Conservation (phyloP, 306 rosid genomes). For the Citrullus colocynthis region DNA sequence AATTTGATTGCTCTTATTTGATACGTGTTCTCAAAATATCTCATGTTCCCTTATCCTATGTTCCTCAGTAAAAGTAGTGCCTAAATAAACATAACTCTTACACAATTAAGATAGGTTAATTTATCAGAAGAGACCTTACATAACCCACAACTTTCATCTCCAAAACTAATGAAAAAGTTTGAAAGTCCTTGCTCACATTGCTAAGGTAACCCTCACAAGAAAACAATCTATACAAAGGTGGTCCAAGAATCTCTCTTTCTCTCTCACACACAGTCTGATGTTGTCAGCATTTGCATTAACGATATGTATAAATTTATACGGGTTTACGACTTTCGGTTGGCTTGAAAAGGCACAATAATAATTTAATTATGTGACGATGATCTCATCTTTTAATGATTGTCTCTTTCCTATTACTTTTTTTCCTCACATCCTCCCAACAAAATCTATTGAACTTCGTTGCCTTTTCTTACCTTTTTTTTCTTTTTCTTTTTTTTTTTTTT, state of each 20-base stretch:
- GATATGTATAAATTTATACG: not conserved
- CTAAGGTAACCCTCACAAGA: not conserved
- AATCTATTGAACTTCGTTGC: not conserved
- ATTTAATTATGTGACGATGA: not conserved
- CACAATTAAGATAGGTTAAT: too few relatives aligned
- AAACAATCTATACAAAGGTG: not conserved
- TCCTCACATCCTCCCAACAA: not conserved
- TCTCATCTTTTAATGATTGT: conserved; percentile 7
- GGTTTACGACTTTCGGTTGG: not conserved
- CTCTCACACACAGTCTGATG: not conserved
- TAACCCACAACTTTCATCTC: too few relatives aligned
- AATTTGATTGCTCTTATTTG: too few relatives aligned
- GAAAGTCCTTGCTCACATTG: not conserved
- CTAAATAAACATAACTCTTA: too few relatives aligned
- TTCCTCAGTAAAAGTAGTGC: too few relatives aligned
- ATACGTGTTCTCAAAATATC: too few relatives aligned
- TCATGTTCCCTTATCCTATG: too few relatives aligned
- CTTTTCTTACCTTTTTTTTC: not conserved
- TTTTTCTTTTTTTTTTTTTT: not conserved
- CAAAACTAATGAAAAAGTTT: not conserved
- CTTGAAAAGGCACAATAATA: conserved; percentile 4
- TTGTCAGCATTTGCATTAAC: not conserved
- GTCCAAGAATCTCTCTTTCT: not conserved
- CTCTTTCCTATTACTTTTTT: not conserved
- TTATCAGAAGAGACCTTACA: too few relatives aligned